Base-by-base conservation (phyloP, 352 stramenopile genomes). In the Peronospora farinosa region DNA sequence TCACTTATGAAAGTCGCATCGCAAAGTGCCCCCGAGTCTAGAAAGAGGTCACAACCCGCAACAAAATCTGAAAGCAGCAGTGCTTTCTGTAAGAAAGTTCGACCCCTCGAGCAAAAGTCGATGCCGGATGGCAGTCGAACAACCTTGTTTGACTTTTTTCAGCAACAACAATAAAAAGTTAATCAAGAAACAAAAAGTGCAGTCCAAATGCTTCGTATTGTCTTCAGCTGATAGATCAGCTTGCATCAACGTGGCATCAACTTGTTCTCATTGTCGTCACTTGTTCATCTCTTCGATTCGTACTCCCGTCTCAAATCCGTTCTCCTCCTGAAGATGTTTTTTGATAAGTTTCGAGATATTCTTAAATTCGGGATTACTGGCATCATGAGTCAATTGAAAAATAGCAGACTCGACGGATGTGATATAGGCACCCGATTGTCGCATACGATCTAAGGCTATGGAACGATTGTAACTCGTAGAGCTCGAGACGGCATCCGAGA, bases 371-470 rank as follows among this genome's bases (percentile, higher is more conserved):
- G 77, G 72, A 64, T 98, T 82, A 31, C 89, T 90, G 16, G 96
- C 89, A 46, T 90, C 80, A 19, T 82, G 66, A 42, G 97, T 78
- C 32, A 99, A 57, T 69, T 98, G 95, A 65, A 99, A 99, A 31
- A 97, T 88, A 15, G 93, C 73, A 39, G 78, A 94, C 72, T 99
- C 96, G 3, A 95, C 85, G 6, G 96, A 98, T 49, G 96, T 98
- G 40, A 99, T 78, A 63, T 85, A 98, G 16, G 93, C 95, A 9
- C 96, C 96, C 7, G 79, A 86, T 35, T 94, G 67, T 43, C 85
- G 75, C 84, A 99, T 97, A 44, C 95, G 78, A 58, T 89, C 71
- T 3, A 99, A 66, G 3, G 93, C 95, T 30, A 98, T 84, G 38
- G 86, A 78, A 40, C 96, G 84, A 63, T 98, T 96, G 59, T 87